Evolutionary conservation across 306 rosid genomes (phyloP).

Genomic region (Oxytropis ochrocephala): DNA sequence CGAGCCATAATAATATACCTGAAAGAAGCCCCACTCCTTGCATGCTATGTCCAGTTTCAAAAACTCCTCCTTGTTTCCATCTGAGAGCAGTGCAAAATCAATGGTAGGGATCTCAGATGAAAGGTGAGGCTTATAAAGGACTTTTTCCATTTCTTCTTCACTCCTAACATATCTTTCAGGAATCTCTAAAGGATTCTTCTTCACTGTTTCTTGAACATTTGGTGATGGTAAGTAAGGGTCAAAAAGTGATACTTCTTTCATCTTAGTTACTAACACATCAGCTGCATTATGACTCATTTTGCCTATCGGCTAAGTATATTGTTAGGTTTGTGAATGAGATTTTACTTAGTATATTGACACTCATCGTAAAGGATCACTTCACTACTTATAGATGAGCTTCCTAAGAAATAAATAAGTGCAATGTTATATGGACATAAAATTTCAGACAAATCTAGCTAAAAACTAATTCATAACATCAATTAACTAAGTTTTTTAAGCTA

Average conservation of each 20-base stretch:
- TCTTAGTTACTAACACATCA: not conserved
- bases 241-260: slow-evolving; percentile 1
- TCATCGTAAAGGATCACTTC: too few species aligned
- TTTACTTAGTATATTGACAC: too few species aligned
- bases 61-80: slow-evolving; percentile 27
- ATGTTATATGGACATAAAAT: too few species aligned
- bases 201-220: slow-evolving; percentile 41
- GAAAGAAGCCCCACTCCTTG: slow-evolving; percentile 40
- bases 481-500: too few species aligned
- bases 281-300: slow-evolving; percentile 17
- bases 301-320: too few species aligned
- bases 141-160: slow-evolving; percentile 6
- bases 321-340: too few species aligned
- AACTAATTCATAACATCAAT: too few species aligned
- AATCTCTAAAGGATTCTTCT: slow-evolving; percentile 19
- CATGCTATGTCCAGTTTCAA: slow-evolving; percentile 32
- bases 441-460: too few species aligned
- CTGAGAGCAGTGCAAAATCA: slow-evolving; percentile 27
- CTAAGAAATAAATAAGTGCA: too few species aligned
- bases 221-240: not conserved
- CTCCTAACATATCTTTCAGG: slow-evolving; percentile 26
- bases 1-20: slow-evolving; percentile 18
- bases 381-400: too few species aligned
- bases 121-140: slow-evolving; percentile 9
- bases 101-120: slow-evolving; percentile 27